Percentiles rank a stretch among this genome's conserved stretches.
phyloP scores from a whole-genome alignment of 305 asterid species.

The Fraxinus latifolia region DNA sequence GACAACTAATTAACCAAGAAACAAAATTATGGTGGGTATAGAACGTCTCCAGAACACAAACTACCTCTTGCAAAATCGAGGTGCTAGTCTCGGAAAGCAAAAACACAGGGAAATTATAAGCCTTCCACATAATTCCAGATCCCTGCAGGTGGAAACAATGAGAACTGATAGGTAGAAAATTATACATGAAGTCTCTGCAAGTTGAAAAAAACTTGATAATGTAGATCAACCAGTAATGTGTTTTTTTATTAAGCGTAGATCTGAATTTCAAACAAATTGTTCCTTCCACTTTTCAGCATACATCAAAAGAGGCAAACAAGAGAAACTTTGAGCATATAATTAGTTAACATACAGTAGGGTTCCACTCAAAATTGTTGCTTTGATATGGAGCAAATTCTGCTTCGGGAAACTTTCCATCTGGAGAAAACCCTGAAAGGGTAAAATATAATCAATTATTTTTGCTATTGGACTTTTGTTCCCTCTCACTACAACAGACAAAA shows the following conservation, averaged over 20 bases:
- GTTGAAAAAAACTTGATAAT: neutral
- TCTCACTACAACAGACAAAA: constrained; percentile 15
- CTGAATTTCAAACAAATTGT: neutral
- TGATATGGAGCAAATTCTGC: constrained; percentile 82
- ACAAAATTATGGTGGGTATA: constrained; percentile 8
- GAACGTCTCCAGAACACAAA: constrained; percentile 18
- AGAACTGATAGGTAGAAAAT: constrained; percentile 15
- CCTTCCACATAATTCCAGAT: constrained; percentile 95
- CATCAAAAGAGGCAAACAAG: neutral
- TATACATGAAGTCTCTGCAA: neutral
- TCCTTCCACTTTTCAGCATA: neutral
- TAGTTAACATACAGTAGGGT: constrained; percentile 64
- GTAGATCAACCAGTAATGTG: neutral
- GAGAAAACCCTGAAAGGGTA: constrained; percentile 72
- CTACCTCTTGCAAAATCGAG: constrained; percentile 65
- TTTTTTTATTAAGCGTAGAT: neutral
- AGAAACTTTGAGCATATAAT: neutral
- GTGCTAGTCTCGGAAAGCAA: constrained; percentile 76
- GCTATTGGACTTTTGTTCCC: neutral
- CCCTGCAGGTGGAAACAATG: constrained; percentile 58
- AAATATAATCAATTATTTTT: constrained; percentile 24
- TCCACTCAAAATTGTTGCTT: constrained; percentile 72
- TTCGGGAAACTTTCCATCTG: constrained; percentile 87
- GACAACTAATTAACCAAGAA: neutral
- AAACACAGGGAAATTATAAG: constrained; percentile 83